phyloP scores from a whole-genome alignment of 148 eudicot genomes.

The Vaccinium darrowii region DNA sequence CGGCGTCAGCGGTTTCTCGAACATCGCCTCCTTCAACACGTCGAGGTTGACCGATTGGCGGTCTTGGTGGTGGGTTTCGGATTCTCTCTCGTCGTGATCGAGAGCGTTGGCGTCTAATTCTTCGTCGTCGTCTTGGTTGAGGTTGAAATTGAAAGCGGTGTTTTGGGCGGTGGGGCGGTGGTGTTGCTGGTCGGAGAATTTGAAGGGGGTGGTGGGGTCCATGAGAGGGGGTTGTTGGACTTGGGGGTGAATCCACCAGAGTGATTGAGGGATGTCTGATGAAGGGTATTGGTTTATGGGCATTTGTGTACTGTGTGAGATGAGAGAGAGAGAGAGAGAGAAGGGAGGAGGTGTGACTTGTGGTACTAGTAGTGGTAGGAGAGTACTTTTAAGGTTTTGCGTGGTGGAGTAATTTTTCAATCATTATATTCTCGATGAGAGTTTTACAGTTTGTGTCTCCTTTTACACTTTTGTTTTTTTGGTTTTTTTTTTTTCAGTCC shows the following conservation, averaged over 20 bases:
- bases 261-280: conserved; percentile 24
- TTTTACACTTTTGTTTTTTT: neutral
- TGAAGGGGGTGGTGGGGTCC: conserved; percentile 13
- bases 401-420: conserved; percentile 26
- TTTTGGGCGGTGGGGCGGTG: conserved; percentile 12
- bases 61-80: neutral
- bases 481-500: neutral
- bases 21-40: conserved; percentile 31
- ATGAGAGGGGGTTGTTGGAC: neutral
- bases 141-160: conserved; percentile 20
- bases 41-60: neutral
- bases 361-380: neutral
- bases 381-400: conserved; percentile 32
- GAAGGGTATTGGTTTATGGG: conserved; percentile 31
- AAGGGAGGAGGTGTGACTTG: conserved; percentile 9
- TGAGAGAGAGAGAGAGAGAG: conserved; percentile 14
- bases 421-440: conserved; percentile 33
- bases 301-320: conserved; percentile 6
- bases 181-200: neutral
- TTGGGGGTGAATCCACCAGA: conserved; percentile 29
- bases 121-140: conserved; percentile 24
- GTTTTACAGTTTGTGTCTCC: neutral
- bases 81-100: neutral
- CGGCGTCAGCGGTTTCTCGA: conserved; percentile 63
- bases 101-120: neutral